Conservation (phyloP, 2,329 filamentous ascomycete genomes). For the Apiospora saccharicola region DNA sequence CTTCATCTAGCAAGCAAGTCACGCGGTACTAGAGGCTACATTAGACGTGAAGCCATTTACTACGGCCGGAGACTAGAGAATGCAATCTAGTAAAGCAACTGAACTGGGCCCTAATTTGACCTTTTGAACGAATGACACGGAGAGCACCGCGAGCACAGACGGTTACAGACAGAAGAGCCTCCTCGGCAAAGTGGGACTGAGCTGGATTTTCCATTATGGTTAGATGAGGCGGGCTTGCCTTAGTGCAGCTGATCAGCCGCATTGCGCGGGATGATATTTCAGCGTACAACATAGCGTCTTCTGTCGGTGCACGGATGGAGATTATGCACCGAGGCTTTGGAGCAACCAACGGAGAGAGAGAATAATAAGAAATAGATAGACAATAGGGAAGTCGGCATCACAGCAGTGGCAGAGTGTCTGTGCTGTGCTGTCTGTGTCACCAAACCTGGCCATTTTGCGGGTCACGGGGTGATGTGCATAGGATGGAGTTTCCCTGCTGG, state of each 20-base stretch:
- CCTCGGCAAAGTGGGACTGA: slow-evolving; percentile 1
- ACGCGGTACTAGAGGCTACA: neutral
- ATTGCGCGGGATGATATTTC: neutral
- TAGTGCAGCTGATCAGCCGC: neutral
- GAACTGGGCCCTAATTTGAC: neutral
- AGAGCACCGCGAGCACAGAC: slow-evolving; percentile 4
- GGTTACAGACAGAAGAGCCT: slow-evolving; percentile 17
- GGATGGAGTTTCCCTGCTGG: neutral
- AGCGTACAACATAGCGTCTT: neutral
- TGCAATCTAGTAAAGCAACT: neutral
- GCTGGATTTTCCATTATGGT: neutral
- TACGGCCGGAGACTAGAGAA: neutral
- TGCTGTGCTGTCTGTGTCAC: slow-evolving; percentile 1
- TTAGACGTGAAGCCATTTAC: neutral
- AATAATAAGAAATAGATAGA: neutral
- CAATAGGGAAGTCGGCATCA: neutral
- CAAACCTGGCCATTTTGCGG: slow-evolving; percentile 8
- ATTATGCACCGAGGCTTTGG: neutral
- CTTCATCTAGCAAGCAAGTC: neutral
- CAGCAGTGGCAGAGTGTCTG: neutral
- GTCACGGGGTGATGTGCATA: neutral
- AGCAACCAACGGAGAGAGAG: neutral
- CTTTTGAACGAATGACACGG: neutral
- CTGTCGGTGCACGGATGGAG: neutral
- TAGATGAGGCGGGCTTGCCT: neutral